Conservation (phyloP, 805 yeast genomes). For the Candida ovalis region DNA sequence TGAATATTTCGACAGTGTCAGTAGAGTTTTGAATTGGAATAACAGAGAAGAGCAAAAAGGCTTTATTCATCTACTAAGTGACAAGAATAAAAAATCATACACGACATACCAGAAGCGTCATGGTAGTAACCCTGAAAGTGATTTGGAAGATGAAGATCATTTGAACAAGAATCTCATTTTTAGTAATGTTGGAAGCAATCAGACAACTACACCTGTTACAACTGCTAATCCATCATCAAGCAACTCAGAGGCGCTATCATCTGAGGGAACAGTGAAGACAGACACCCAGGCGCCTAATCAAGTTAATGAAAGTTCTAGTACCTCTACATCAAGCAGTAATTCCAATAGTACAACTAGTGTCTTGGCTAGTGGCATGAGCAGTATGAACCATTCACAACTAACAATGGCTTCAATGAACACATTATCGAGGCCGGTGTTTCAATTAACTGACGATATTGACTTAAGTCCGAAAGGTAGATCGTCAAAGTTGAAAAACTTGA, state of each 20-base stretch:
- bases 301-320: not conserved
- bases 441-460: conserved; percentile 1
- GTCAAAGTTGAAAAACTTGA: conserved; percentile 15
- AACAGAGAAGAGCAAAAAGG: conserved; percentile 85
- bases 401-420: not conserved
- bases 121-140: conserved; percentile 17
- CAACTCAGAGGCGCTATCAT: not conserved
- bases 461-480: conserved; percentile 15
- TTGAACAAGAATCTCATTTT: conserved; percentile 9
- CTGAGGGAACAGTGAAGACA: not conserved
- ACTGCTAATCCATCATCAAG: not conserved
- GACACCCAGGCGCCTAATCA: not conserved
- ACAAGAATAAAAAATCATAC: conserved; percentile 48
- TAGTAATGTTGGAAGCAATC: not conserved
- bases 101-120: conserved; percentile 21
- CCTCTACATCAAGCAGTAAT: not conserved
- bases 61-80: conserved; percentile 58
- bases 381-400: conserved; percentile 1
- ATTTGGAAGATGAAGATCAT: conserved; percentile 21
- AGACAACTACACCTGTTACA: not conserved
- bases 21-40: conserved; percentile 91
- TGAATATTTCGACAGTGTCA: conserved; percentile 79
- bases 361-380: not conserved
- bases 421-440: not conserved
- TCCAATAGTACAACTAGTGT: not conserved